Evolutionary conservation across 139 green algal species (phyloP).

Genomic region (Tetratostichococcus sp.): DNA sequence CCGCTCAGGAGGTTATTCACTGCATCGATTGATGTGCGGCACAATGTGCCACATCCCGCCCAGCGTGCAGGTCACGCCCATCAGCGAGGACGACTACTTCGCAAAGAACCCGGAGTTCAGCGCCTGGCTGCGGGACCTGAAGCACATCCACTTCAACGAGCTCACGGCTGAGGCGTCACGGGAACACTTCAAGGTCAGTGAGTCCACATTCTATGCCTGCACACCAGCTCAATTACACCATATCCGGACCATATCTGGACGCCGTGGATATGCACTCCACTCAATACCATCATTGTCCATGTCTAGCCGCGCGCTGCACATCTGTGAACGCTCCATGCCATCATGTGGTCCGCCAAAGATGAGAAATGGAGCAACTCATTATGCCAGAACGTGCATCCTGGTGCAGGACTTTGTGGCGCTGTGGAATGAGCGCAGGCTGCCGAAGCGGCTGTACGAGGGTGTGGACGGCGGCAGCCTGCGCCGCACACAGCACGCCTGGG

Average conservation of each 20-base stretch:
- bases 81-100: constrained; percentile 54
- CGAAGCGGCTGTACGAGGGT: constrained; percentile 44
- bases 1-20: neutral
- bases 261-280: too few relatives aligned
- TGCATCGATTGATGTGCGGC: neutral
- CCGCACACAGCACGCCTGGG: constrained; percentile 50
- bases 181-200: constrained; percentile 30
- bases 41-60: neutral
- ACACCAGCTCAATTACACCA: too few relatives aligned
- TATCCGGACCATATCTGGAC: too few relatives aligned
- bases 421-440: constrained; percentile 48
- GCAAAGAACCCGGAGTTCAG: constrained; percentile 51
- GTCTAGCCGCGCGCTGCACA: too few relatives aligned
- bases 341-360: too few relatives aligned
- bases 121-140: constrained; percentile 47
- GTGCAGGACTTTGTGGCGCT: constrained; percentile 44
- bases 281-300: too few relatives aligned
- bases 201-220: neutral
- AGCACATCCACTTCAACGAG: constrained; percentile 47
- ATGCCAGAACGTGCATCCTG: too few relatives aligned
- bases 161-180: constrained; percentile 39
- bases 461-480: constrained; percentile 14
- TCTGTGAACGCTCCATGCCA: too few relatives aligned
- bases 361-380: too few relatives aligned
- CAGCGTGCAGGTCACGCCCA: constrained; percentile 16